These are phyloP conservation scores for Cystofilobasidium ferigula DNA, from an alignment of 768 basidiomycete species.

Conservation along the genomic window DNA sequence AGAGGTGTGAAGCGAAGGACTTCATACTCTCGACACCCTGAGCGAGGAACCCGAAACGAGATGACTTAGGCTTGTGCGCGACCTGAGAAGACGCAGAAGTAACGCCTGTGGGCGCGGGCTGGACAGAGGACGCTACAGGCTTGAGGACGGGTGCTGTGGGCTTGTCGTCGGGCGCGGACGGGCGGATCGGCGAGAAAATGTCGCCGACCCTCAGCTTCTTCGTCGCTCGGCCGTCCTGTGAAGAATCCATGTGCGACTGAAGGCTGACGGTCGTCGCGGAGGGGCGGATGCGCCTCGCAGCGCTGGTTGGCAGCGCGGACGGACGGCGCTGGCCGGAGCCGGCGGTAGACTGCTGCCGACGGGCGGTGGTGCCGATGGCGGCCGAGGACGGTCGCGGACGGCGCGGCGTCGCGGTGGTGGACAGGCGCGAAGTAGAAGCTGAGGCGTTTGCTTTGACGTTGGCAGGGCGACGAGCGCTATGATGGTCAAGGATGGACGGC, in stretches of 20 bases:
- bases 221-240: not conserved
- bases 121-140: too few species aligned
- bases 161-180: not conserved
- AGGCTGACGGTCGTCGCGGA: not conserved
- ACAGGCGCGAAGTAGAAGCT: not conserved
- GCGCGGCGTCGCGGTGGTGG: not conserved
- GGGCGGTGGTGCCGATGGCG: not conserved
- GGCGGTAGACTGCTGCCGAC: not conserved
- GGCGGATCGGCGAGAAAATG: not conserved
- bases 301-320: too few species aligned
- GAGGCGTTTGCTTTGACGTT: not conserved
- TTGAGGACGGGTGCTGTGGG: not conserved
- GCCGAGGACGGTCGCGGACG: not conserved
- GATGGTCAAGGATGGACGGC: constrained; percentile 20
- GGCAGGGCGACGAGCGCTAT: not conserved
- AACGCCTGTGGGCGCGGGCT: too few species aligned
- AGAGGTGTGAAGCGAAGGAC: not conserved
- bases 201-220: not conserved
- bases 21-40: not conserved
- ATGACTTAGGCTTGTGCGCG: not conserved
- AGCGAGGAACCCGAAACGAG: not conserved
- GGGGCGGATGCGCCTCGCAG: too few species aligned
- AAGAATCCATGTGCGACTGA: not conserved
- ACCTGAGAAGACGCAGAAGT: not conserved
- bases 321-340: not conserved